Conservation (phyloP, 768 basidiomycete genomes). For the Boletus sensibilis region DNA sequence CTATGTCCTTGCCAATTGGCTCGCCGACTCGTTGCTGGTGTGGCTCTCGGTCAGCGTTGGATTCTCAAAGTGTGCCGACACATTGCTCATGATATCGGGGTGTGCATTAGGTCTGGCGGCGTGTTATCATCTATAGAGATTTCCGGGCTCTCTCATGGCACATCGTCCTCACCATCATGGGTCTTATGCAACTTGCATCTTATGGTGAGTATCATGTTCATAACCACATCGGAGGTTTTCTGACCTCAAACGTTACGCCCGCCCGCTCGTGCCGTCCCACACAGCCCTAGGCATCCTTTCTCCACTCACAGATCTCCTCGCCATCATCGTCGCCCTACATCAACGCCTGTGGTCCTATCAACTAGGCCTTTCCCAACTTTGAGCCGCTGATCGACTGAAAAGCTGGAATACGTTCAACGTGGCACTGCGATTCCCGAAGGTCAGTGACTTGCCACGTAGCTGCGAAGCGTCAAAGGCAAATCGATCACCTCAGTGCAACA, state of each 20-base stretch:
- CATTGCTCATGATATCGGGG: not conserved
- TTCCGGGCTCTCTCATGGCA: slow-evolving; percentile 5
- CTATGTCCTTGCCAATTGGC: slow-evolving; percentile 32
- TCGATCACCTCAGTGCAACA: not conserved
- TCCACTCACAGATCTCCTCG: slow-evolving; percentile 24
- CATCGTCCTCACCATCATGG: slow-evolving; percentile 15
- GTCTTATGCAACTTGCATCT: slow-evolving; percentile 24
- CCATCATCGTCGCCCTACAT: slow-evolving; percentile 26
- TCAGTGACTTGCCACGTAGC: not conserved
- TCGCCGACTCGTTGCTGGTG: slow-evolving; percentile 28
- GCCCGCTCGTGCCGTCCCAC: not conserved
- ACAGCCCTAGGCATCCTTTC: slow-evolving; percentile 22
- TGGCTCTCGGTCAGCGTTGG: not conserved
- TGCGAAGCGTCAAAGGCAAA: not conserved
- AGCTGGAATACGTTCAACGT: not conserved
- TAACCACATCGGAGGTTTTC: not conserved
- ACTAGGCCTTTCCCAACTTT: slow-evolving; percentile 29
- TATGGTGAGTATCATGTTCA: slow-evolving; percentile 14
- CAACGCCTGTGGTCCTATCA: slow-evolving; percentile 9
- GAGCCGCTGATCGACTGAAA: not conserved
- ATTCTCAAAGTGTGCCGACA: not conserved
- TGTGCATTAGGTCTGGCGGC: slow-evolving; percentile 26
- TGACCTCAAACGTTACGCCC: not conserved
- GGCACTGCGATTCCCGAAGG: not conserved
- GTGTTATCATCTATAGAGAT: slow-evolving; percentile 24